These are phyloP conservation scores for Fennellomyces sp. DNA, from an alignment of 371 early-diverging fungal genomes.

Conservation along the genomic window DNA sequence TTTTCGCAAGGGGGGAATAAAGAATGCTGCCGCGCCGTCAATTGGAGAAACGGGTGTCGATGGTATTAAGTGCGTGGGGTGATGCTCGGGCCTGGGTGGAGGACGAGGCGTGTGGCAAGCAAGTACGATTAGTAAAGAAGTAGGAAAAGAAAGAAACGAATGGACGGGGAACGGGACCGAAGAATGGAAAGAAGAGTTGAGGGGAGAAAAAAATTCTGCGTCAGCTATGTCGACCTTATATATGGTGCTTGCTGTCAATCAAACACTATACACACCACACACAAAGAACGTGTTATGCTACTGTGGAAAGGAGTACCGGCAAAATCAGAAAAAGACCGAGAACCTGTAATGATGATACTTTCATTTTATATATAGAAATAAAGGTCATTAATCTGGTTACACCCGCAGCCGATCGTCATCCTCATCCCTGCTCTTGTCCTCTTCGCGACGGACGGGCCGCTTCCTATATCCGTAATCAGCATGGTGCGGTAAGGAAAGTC, in stretches of 20 bases:
- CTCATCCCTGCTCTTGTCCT: not conserved
- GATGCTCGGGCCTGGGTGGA: conserved; percentile 1
- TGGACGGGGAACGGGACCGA: conserved; percentile 9
- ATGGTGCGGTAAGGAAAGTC: conserved; percentile 5
- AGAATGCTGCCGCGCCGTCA: not conserved
- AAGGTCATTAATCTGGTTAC: conserved; percentile 14
- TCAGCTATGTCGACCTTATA: not conserved
- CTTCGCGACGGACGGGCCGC: not conserved
- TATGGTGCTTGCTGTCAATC: not conserved
- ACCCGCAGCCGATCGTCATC: conserved; percentile 6
- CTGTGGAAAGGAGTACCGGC: not conserved
- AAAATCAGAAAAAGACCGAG: not conserved
- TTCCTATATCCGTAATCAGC: not conserved
- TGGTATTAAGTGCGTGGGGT: not conserved
- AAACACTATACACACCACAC: not conserved
- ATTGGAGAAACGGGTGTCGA: not conserved
- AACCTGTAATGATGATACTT: not conserved
- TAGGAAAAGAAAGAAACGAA: conserved; percentile 7
- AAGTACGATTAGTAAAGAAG: conserved; percentile 7
- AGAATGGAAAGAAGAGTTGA: conserved; percentile 7
- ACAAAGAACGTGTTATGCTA: not conserved
- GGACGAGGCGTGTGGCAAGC: not conserved
- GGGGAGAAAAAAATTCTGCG: not conserved
- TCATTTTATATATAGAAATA: conserved; percentile 8
- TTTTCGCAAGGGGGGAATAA: not conserved